Conservation (phyloP, 2,329 filamentous ascomycete genomes). For the Clarireedia sp. region DNA sequence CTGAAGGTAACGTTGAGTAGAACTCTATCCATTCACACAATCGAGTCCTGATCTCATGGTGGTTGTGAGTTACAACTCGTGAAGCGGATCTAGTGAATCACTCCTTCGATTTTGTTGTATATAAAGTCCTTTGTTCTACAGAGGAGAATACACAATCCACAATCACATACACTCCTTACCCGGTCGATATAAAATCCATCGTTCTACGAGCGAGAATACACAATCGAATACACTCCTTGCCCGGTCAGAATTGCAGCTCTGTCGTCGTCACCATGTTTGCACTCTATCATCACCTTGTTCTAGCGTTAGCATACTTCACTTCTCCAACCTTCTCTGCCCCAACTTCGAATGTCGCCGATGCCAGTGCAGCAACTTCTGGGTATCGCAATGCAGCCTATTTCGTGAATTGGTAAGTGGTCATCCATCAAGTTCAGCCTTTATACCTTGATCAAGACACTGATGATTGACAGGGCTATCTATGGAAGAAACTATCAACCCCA, state of each 20-base stretch:
- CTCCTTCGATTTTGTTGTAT: no score
- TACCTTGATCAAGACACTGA: not conserved
- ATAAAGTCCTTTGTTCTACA: no score
- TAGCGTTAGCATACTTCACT: not conserved
- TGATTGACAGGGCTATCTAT: conserved; percentile 56
- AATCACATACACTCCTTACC: not conserved
- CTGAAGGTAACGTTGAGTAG: not conserved
- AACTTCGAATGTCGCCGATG: not conserved
- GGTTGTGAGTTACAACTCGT: no score
- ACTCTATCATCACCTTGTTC: not conserved
- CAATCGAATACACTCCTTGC: not conserved
- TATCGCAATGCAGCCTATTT: conserved; percentile 21
- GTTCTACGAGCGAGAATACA: no score
- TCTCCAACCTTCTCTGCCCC: not conserved
- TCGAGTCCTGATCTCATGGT: no score
- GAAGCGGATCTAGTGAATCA: no score
- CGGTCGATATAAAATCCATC: not conserved
- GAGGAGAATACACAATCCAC: no score
- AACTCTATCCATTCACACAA: no score
- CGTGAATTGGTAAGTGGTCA: conserved; percentile 31
- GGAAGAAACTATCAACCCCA: conserved; percentile 63
- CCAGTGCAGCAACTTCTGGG: not conserved
- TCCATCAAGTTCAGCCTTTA: not conserved
- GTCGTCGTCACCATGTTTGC: not conserved
- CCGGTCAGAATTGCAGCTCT: not conserved